These are phyloP conservation scores for Chrysoporthe austroafricana DNA, from an alignment of 2,329 filamentous ascomycete genomes.

Conservation along the genomic window DNA sequence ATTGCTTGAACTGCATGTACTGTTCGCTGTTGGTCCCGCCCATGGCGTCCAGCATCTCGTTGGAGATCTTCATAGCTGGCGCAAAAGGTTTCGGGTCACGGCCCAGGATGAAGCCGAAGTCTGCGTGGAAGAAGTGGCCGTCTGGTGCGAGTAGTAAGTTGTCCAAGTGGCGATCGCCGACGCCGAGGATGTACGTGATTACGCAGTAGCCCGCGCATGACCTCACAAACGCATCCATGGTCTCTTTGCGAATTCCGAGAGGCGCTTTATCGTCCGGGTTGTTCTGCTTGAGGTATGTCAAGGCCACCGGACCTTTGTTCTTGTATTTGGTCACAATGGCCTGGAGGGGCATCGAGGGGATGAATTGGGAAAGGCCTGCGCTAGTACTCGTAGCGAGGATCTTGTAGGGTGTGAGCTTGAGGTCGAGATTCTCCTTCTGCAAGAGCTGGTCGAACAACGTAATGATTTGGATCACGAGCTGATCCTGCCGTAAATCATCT, in stretches of 20 bases:
- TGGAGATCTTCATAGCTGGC: slow-evolving; percentile 93
- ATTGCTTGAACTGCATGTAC: slow-evolving; percentile 89
- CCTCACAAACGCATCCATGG: slow-evolving; percentile 92
- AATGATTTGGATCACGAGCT: slow-evolving; percentile 95
- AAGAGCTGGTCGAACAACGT: slow-evolving; percentile 96
- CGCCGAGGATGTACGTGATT: slow-evolving; percentile 95
- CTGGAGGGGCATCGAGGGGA: slow-evolving; percentile 83
- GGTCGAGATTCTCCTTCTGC: slow-evolving; percentile 92
- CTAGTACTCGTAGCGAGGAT: slow-evolving; percentile 91
- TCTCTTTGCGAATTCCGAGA: slow-evolving; percentile 85
- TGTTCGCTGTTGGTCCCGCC: slow-evolving; percentile 80
- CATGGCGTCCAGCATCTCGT: slow-evolving; percentile 99
- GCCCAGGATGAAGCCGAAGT: slow-evolving; percentile 97
- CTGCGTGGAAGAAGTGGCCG: slow-evolving; percentile 96
- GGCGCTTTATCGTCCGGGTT: slow-evolving; percentile 85
- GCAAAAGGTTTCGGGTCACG: slow-evolving; percentile 97
- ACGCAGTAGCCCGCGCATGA: slow-evolving; percentile 98
- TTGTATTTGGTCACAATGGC: slow-evolving; percentile 84
- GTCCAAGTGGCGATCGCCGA: slow-evolving; percentile 93
- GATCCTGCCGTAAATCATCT: slow-evolving; percentile 94
- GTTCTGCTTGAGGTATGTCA: slow-evolving; percentile 85
- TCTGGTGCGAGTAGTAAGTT: slow-evolving; percentile 90
- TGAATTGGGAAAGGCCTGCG: slow-evolving; percentile 91
- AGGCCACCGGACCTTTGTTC: slow-evolving; percentile 60
- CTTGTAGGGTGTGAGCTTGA: slow-evolving; percentile 94